Conservation (phyloP, 495 filamentous ascomycete genomes). For the Penicillium cosmopolitanum region DNA sequence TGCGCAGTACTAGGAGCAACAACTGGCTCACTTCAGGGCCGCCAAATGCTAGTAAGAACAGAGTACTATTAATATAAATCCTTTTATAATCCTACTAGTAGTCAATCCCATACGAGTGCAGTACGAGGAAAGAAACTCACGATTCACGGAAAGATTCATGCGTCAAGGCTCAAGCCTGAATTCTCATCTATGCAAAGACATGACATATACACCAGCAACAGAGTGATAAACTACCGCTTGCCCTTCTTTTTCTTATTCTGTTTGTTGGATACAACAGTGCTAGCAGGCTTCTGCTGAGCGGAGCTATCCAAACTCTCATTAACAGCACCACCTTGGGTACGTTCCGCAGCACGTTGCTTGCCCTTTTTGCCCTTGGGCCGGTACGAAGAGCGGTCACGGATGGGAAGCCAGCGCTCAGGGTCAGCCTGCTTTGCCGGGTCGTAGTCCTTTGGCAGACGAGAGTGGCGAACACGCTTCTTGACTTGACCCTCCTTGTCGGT, state of each 20-base stretch:
- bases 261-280: constrained; percentile 49
- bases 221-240: constrained; percentile 53
- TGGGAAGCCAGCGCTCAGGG: constrained; percentile 89
- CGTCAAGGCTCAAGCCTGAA: neutral
- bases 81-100: neutral
- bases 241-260: constrained; percentile 81
- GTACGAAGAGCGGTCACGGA: constrained; percentile 86
- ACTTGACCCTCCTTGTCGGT: constrained; percentile 50
- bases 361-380: constrained; percentile 89
- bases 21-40: too few relatives aligned
- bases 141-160: neutral
- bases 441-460: constrained; percentile 76
- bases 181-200: constrained; percentile 12
- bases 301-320: constrained; percentile 69
- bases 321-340: constrained; percentile 83
- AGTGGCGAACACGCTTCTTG: constrained; percentile 70
- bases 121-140: neutral
- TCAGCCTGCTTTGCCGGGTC: constrained; percentile 76
- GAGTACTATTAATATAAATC: too few relatives aligned
- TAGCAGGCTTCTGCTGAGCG: constrained; percentile 39
- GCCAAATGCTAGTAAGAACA: too few relatives aligned
- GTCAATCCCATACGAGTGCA: neutral
- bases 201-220: constrained; percentile 6
- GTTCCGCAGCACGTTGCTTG: constrained; percentile 74
- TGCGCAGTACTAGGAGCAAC: too few relatives aligned